Conservation (phyloP, 2,329 filamentous ascomycete species). For the Penicillium brevicompactum region DNA sequence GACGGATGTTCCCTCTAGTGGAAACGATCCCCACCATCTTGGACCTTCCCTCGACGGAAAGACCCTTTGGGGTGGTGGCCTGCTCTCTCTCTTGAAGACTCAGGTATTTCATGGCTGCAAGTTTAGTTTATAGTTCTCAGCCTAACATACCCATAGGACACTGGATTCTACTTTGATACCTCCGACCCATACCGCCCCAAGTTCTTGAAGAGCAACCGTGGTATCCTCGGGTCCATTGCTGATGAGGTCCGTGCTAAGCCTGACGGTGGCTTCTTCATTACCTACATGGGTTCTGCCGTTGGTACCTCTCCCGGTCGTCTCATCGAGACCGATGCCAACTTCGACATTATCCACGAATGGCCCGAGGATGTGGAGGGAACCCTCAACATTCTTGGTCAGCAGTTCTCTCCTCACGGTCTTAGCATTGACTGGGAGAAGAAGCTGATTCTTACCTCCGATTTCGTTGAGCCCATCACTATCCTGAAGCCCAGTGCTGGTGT, state of each 20-base stretch:
- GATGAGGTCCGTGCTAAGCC: constrained; percentile 67
- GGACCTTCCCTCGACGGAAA: constrained; percentile 59
- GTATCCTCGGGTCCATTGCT: constrained; percentile 60
- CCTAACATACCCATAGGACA: constrained; percentile 48
- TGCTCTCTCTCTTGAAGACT: constrained; percentile 61
- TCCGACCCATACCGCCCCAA: constrained; percentile 60
- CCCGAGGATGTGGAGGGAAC: constrained; percentile 58
- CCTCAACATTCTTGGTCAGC: constrained; percentile 60
- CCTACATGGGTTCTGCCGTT: constrained; percentile 62
- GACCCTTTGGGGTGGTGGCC: constrained; percentile 59
- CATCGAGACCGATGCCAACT: constrained; percentile 61
- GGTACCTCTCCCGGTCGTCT: constrained; percentile 62
- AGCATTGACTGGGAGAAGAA: constrained; percentile 60
- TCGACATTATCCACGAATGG: constrained; percentile 65
- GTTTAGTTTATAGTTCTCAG: background rate
- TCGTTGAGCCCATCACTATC: constrained; percentile 63
- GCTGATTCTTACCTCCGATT: constrained; percentile 64
- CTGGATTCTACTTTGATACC: constrained; percentile 64
- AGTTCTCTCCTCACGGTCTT: constrained; percentile 65
- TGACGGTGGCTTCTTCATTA: constrained; percentile 63
- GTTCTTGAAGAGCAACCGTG: constrained; percentile 63
- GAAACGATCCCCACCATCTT: constrained; percentile 64
- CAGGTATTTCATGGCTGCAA: constrained; percentile 30
- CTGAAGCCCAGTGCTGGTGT: constrained; percentile 61
- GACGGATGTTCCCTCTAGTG: constrained; percentile 60